Conservation (phyloP, 768 basidiomycete genomes). For the Tephrocybe rancida region DNA sequence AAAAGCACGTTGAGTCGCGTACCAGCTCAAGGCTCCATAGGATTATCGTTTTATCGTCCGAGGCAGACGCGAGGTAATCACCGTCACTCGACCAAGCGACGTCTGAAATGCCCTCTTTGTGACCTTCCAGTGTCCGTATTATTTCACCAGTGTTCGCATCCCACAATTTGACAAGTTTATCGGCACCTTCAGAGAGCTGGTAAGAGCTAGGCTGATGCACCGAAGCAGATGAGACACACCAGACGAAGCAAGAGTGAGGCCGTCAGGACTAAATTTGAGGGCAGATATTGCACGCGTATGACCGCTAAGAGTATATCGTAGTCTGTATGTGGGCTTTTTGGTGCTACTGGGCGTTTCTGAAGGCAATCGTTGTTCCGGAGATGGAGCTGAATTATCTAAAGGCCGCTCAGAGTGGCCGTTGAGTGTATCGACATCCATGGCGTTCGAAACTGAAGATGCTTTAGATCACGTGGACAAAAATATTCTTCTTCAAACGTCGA, state of each 20-base stretch:
- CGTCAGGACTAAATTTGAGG: conserved; percentile 88
- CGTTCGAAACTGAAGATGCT: neutral
- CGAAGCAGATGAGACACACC: conserved; percentile 51
- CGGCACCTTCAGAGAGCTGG: conserved; percentile 63
- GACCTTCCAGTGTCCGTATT: conserved; percentile 71
- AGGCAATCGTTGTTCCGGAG: neutral
- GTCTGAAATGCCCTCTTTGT: conserved; percentile 85
- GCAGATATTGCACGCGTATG: conserved; percentile 83
- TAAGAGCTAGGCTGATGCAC: conserved; percentile 20
- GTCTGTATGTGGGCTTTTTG: conserved; percentile 52
- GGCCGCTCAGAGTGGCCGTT: neutral
- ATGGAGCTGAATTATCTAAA: too few relatives aligned
- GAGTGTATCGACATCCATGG: conserved; percentile 12
- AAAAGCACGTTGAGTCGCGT: conserved; percentile 26
- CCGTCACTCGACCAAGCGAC: conserved; percentile 87
- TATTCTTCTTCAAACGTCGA: conserved; percentile 14
- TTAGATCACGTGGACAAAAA: conserved; percentile 29
- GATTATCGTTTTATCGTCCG: conserved; percentile 88
- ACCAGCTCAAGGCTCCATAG: conserved; percentile 80
- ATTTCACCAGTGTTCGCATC: conserved; percentile 73
- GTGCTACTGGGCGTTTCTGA: conserved; percentile 5
- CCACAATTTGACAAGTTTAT: conserved; percentile 85
- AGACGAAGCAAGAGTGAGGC: conserved; percentile 77
- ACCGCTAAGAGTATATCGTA: conserved; percentile 71
- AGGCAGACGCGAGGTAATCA: conserved; percentile 85